Conservation (phyloP, 2,329 filamentous ascomycete genomes). For the Albophoma yamanashiensis region DNA sequence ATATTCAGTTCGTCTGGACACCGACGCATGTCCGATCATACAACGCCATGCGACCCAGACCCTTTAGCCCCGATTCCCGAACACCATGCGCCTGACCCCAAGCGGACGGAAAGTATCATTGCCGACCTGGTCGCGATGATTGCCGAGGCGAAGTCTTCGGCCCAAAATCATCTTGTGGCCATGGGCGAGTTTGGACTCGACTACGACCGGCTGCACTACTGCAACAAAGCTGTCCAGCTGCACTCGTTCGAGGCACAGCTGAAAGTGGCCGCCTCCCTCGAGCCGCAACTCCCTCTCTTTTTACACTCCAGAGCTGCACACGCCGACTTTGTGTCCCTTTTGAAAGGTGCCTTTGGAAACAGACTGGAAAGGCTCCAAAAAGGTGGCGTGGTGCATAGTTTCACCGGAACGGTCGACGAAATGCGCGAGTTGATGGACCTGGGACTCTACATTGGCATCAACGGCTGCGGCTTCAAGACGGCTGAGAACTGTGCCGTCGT, state of each 20-base stretch:
- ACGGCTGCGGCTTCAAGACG: slow-evolving; percentile 94
- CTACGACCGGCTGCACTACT: slow-evolving; percentile 84
- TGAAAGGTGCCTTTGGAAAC: slow-evolving; percentile 47
- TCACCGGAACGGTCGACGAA: slow-evolving; percentile 80
- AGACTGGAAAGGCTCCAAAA: slow-evolving; percentile 56
- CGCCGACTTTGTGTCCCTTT: slow-evolving; percentile 66
- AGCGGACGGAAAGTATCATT: slow-evolving; percentile 39
- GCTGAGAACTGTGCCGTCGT: slow-evolving; percentile 83
- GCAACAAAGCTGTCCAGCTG: slow-evolving; percentile 66
- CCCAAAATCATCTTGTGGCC: slow-evolving; percentile 48
- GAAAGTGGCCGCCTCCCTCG: slow-evolving; percentile 56
- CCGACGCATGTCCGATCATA: slow-evolving; percentile 22
- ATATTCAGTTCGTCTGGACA: slow-evolving; percentile 55
- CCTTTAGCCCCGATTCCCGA: slow-evolving; percentile 35
- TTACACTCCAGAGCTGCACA: slow-evolving; percentile 85
- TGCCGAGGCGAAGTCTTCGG: slow-evolving; percentile 38
- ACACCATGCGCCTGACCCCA: slow-evolving; percentile 32
- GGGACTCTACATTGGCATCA: slow-evolving; percentile 86
- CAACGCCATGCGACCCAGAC: slow-evolving; percentile 43
- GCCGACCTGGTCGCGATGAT: slow-evolving; percentile 54
- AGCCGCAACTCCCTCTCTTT: slow-evolving; percentile 76
- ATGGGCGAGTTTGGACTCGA: slow-evolving; percentile 95
- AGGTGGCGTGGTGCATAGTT: slow-evolving; percentile 84
- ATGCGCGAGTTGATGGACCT: slow-evolving; percentile 70
- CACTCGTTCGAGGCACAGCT: slow-evolving; percentile 81